phyloP scores from a whole-genome alignment of 805 yeast genomes.

The Barnettozyma sucrosica region DNA sequence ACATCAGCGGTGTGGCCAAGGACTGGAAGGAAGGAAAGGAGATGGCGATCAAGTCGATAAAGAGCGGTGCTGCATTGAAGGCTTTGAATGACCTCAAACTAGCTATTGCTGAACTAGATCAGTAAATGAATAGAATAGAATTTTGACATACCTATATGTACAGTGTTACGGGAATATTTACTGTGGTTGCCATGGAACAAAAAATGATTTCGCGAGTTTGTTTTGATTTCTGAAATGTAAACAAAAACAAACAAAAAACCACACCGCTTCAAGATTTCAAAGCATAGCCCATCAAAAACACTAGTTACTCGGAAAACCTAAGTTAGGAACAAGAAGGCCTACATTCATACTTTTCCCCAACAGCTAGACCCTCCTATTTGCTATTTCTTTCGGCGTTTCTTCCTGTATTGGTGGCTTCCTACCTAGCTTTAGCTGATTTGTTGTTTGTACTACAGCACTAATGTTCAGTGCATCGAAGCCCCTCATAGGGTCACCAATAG shows the following conservation, averaged over 20 bases:
- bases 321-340: background rate
- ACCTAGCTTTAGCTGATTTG: background rate
- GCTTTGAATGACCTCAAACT: constrained; percentile 53
- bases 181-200: background rate
- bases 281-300: background rate
- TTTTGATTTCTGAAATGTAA: constrained; percentile 8
- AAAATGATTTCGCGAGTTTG: background rate
- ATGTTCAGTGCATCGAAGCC: constrained; percentile 27
- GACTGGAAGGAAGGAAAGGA: constrained; percentile 76
- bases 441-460: background rate
- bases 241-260: constrained; percentile 3
- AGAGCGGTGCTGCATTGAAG: constrained; percentile 56
- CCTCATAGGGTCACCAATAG: constrained; percentile 27
- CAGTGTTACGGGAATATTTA: too few relatives aligned
- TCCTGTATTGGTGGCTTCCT: background rate
- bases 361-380: background rate
- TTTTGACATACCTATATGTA: too few relatives aligned
- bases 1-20: constrained; percentile 60
- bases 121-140: background rate
- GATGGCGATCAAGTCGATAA: constrained; percentile 63
- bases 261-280: background rate
- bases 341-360: background rate
- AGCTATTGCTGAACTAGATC: constrained; percentile 16
- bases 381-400: background rate
- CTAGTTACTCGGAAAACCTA: background rate